Conservation (phyloP, 129 eudicot species). For the Flaveria sonorensis region DNA sequence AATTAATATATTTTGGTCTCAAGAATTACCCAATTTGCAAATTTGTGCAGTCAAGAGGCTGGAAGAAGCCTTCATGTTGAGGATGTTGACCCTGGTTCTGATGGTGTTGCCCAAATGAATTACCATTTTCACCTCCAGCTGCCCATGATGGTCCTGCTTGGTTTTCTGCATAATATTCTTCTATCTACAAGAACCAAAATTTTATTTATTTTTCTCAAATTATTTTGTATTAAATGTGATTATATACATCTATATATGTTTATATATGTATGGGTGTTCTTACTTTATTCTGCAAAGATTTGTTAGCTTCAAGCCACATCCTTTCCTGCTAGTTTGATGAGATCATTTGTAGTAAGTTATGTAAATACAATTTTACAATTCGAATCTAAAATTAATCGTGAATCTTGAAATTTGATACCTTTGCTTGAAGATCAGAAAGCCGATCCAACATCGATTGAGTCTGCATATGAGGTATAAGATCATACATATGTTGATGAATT, state of each 20-base stretch:
- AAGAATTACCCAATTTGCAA: constrained; percentile 78
- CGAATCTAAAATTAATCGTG: neutral
- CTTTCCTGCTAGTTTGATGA: constrained; percentile 53
- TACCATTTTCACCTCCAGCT: constrained; percentile 55
- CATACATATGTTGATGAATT: neutral
- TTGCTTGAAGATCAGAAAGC: constrained; percentile 83
- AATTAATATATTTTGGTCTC: neutral
- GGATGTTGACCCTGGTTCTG: constrained; percentile 69
- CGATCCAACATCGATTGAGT: constrained; percentile 91
- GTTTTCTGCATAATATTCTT: constrained; percentile 64
- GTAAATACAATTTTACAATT: neutral
- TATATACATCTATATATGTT: neutral
- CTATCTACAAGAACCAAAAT: constrained; percentile 40
- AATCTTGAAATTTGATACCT: constrained; percentile 44
- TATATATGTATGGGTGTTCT: neutral
- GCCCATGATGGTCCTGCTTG: constrained; percentile 82
- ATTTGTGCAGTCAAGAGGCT: constrained; percentile 79
- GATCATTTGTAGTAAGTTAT: constrained; percentile 1
- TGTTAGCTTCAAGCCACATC: constrained; percentile 80
- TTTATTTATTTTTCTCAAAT: neutral
- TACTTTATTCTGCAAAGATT: constrained; percentile 73
- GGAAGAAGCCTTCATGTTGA: constrained; percentile 73
- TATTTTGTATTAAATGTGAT: neutral
- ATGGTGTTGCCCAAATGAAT: constrained; percentile 49
- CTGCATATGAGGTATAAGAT: constrained; percentile 44